Base-by-base conservation (phyloP, 177 flowering plant species). In the Vitis hybrid region DNA sequence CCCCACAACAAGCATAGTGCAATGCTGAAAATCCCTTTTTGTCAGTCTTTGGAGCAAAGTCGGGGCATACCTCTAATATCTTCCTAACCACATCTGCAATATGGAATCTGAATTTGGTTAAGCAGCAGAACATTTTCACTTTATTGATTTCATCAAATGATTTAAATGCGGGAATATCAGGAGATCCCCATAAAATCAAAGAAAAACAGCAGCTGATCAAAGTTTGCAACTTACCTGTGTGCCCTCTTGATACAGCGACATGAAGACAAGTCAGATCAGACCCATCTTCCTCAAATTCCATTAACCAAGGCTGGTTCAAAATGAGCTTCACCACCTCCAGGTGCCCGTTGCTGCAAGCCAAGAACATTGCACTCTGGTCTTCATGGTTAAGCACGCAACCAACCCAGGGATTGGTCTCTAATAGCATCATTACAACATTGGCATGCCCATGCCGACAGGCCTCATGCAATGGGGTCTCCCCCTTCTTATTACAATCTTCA, bases 1-100 rank as follows among this genome's bases (percentile, higher is more conserved):
- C 70, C 52, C 16, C 66, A 13, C 60, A 51, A 48, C 60, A 66
- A 66, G 75, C 75, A 51, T 14, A 52, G 34, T 72, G 75, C 68
- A 71, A 57, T 34, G 74, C 49, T 11, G 57, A 63, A 19, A 1
- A 49, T 29, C 73, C 73, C 53, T 62, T 61, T 16, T 31, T 62
- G 67, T 70, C 52, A 3, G 9, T 53, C 20, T 70, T 61, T 18
- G 19, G 26, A 53, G 73, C 73, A 10, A 61, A 31, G 13, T 31
- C 3, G 31, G 66, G 66, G 19, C 63, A n/a, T 14, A 19, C 50
- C 12, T 34, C 52, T n/a, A 70, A 11, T 19, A 70, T 10, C 31
- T 19, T 10, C 61, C 8, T 29, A 0, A 45, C 73, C 0, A 70
- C 39, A 3, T 62, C 73, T 70, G 67, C 34, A 50, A 31, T 5